phyloP scores from a whole-genome alignment of 75 land plant genomes.

The Selaginella moellendorffii region DNA sequence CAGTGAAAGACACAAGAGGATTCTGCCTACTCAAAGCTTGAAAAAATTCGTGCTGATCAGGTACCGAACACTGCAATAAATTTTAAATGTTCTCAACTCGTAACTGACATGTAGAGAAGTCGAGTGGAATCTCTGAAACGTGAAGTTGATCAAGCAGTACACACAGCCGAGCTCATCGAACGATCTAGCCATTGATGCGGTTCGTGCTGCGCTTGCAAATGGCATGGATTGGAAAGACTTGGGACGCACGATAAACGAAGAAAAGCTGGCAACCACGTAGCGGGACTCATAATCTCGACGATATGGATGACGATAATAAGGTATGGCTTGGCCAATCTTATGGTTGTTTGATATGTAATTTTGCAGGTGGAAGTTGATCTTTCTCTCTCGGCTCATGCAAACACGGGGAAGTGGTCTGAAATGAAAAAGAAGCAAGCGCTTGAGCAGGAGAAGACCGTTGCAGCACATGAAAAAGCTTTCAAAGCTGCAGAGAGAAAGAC shows the following conservation, averaged over 20 bases:
- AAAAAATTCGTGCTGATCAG: too few relatives aligned
- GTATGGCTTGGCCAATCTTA: too few relatives aligned
- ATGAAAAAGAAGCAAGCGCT: slow-evolving; percentile 71
- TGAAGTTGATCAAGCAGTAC: too few relatives aligned
- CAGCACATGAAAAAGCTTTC: slow-evolving; percentile 87
- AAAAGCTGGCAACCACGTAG: slow-evolving; percentile 88
- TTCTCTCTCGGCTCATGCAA: slow-evolving; percentile 90
- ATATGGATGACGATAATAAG: slow-evolving; percentile 92
- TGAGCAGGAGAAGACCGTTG: slow-evolving; percentile 80
- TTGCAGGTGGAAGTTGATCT: slow-evolving; percentile 95
- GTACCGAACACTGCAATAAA: too few relatives aligned
- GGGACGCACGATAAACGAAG: slow-evolving; percentile 90
- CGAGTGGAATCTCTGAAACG: slow-evolving; percentile 55
- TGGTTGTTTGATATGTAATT: too few relatives aligned
- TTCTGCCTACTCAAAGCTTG: slow-evolving; percentile 62
- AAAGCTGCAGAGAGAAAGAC: slow-evolving; percentile 88
- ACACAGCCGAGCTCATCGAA: too few relatives aligned
- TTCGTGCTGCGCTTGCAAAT: too few relatives aligned
- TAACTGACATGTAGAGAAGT: too few relatives aligned
- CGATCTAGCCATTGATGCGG: too few relatives aligned
- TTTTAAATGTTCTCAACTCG: slow-evolving; percentile 42
- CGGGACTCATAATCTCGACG: slow-evolving; percentile 93
- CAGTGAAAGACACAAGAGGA: slow-evolving; percentile 76
- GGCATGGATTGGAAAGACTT: too few relatives aligned
- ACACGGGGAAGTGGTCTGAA: slow-evolving; percentile 88